Conservation (phyloP, 2,329 filamentous ascomycete species). For the Chaetomium globosum region DNA sequence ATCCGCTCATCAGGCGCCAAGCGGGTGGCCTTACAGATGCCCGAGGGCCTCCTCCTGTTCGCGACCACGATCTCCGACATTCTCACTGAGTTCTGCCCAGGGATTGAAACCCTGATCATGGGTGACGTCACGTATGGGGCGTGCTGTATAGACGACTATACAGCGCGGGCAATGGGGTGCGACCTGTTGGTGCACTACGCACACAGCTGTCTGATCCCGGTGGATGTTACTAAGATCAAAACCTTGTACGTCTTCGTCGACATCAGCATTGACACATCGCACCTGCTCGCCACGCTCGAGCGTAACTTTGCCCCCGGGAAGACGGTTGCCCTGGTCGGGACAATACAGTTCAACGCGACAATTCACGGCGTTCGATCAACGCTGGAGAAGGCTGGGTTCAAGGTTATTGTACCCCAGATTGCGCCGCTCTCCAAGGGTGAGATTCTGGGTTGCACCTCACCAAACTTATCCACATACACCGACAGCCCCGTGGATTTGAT, state of each 20-base stretch:
- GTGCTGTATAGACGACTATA: conserved; percentile 98
- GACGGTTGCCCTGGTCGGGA: conserved; percentile 89
- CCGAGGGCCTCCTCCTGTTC: conserved; percentile 91
- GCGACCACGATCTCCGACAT: conserved; percentile 98
- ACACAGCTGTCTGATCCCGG: conserved; percentile 93
- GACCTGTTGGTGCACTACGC: conserved; percentile 96
- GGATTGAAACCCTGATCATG: conserved; percentile 94
- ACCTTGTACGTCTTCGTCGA: conserved; percentile 98
- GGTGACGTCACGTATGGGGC: conserved; percentile 98
- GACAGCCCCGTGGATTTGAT: conserved; percentile 67
- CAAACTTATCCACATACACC: conserved; percentile 47
- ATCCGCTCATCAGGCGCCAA: conserved; percentile 79
- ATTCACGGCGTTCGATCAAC: conserved; percentile 80
- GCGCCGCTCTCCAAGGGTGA: conserved; percentile 91
- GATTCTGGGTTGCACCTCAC: conserved; percentile 96
- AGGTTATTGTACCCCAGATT: conserved; percentile 86
- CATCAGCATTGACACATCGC: conserved; percentile 89
- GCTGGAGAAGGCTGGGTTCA: conserved; percentile 82
- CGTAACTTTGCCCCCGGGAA: conserved; percentile 85
- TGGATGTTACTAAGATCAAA: conserved; percentile 95
- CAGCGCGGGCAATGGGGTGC: conserved; percentile 87
- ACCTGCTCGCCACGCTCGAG: conserved; percentile 82
- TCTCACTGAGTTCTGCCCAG: conserved; percentile 88
- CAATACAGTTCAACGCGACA: conserved; percentile 98
- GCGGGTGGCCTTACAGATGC: conserved; percentile 92